Base-by-base conservation (phyloP, 129 eudicot genomes). In the Rutidosis leptorrhynchoides region DNA sequence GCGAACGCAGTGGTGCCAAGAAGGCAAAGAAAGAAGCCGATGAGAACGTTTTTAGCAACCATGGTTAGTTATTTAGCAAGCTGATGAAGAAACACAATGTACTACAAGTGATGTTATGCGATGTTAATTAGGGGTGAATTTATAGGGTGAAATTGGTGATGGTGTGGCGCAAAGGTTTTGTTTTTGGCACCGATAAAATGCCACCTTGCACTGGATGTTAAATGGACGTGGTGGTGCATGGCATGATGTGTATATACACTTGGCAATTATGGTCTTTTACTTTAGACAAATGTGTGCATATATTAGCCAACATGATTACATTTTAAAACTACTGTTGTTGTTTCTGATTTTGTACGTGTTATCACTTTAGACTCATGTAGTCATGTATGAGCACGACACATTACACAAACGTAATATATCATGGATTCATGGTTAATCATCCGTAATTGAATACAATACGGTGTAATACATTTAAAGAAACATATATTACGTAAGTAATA, bases 1-100 rank as follows among this genome's bases (percentile, higher is more conserved):
- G 77, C 85, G 0, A 79, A 1, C 6, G 80, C 79, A 5, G 80
- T 54, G 25, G 81, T 76, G 64, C 78, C 75, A 16, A 89, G 63
- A 15, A 83, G 77, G 62, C 83, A 82, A n/a, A 88, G 79, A 25
- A 61, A 73, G 1, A 83, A 20, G 12, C 79, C 81, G 19, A 81
- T 64, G 22, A 82, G 69, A 15, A 89, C 56, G 17, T 71, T 79
- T 30, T 17, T 68, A 67, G 81, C 30, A 69, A 49, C 82, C 87
- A 85, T 88, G 64, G 67, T 62, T 37, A n/a, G 9, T 33, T 15
- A 17, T 37, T 21, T 14, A 15, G n/a, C n/a, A n/a, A 8, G 14
- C n/a, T 40, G 12, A 2, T 3, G 52, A 11, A 57, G 52, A 6
- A 40, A 40, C 16, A 40, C 46, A n/a, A n/a, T n/a, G n/a, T 37